These are phyloP conservation scores for Gypsophila paniculata DNA, from an alignment of 179 eudicot genomes.

Conservation along the genomic window DNA sequence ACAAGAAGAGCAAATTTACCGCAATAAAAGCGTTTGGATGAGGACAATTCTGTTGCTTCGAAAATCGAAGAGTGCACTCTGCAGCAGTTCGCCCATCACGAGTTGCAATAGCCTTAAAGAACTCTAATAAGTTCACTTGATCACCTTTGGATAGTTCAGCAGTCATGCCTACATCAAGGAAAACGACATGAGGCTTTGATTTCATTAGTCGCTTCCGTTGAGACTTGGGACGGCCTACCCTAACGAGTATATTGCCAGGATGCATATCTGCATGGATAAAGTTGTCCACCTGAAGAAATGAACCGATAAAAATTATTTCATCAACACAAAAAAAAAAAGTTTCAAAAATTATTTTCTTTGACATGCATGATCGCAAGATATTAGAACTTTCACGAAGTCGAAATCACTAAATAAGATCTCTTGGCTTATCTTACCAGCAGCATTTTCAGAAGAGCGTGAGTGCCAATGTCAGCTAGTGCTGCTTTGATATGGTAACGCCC, in stretches of 20 bases:
- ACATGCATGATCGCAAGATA: not conserved
- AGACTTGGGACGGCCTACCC: slow-evolving; percentile 48
- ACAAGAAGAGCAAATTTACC: slow-evolving; percentile 30
- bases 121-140: slow-evolving; percentile 53
- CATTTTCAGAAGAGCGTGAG: slow-evolving; percentile 91
- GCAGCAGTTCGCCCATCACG: slow-evolving; percentile 82
- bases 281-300: slow-evolving; percentile 71
- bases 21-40: slow-evolving; percentile 64
- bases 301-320: slow-evolving; percentile 5
- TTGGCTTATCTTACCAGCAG: slow-evolving; percentile 50
- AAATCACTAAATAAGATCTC: not conserved
- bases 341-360: too few relatives aligned
- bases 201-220: slow-evolving; percentile 42
- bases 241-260: slow-evolving; percentile 98
- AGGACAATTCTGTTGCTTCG: slow-evolving; percentile 75
- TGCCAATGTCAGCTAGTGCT: slow-evolving; percentile 85
- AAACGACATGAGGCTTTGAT: slow-evolving; percentile 73
- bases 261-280: slow-evolving; percentile 96
- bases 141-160: slow-evolving; percentile 80
- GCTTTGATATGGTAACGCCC: slow-evolving; percentile 62
- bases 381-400: slow-evolving; percentile 8
- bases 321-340: too few relatives aligned
- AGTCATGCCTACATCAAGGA: slow-evolving; percentile 93
- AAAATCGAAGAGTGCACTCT: slow-evolving; percentile 60
- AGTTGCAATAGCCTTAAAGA: slow-evolving; percentile 75